These are phyloP conservation scores for Phytophthora idaei DNA, from an alignment of 352 stramenopile genomes.

Conservation along the genomic window DNA sequence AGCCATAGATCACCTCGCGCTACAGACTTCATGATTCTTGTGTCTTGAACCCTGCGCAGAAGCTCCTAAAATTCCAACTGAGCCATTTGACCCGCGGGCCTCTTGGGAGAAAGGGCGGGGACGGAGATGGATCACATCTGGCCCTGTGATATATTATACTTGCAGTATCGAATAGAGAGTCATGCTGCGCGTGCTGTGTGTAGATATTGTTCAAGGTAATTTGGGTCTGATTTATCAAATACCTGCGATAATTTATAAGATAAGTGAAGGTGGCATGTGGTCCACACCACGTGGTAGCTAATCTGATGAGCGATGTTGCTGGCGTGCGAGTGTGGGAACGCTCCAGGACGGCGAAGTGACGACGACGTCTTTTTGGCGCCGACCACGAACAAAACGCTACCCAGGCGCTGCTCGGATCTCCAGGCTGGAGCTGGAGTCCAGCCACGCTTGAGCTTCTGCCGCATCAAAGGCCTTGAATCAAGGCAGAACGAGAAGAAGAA, in stretches of 20 bases:
- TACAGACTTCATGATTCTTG: slow-evolving; percentile 7
- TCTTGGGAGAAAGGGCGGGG: slow-evolving; percentile 7
- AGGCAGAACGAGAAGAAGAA: not conserved
- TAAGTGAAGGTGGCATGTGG: not conserved
- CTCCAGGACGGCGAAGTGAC: slow-evolving; percentile 16
- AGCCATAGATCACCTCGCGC: slow-evolving; percentile 16
- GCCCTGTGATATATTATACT: not conserved
- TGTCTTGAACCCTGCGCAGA: slow-evolving; percentile 4
- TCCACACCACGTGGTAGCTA: slow-evolving; percentile 15
- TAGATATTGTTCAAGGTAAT: not conserved
- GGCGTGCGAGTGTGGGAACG: slow-evolving; percentile 28
- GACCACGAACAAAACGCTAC: not conserved
- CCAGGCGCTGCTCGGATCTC: not conserved
- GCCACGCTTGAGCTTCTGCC: not conserved
- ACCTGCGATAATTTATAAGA: not conserved
- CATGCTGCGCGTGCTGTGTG: not conserved
- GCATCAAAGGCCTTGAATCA: not conserved
- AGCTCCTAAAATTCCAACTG: slow-evolving; percentile 35
- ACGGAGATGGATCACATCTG: not conserved
- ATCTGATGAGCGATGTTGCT: slow-evolving; percentile 23
- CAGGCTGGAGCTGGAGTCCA: not conserved
- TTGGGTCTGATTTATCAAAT: not conserved
- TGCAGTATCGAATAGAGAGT: not conserved
- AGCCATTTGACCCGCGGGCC: slow-evolving; percentile 15
- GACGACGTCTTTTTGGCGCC: slow-evolving; percentile 11